phyloP scores from a whole-genome alignment of 1,284 basidiomycete species.

The Naganishia albida region DNA sequence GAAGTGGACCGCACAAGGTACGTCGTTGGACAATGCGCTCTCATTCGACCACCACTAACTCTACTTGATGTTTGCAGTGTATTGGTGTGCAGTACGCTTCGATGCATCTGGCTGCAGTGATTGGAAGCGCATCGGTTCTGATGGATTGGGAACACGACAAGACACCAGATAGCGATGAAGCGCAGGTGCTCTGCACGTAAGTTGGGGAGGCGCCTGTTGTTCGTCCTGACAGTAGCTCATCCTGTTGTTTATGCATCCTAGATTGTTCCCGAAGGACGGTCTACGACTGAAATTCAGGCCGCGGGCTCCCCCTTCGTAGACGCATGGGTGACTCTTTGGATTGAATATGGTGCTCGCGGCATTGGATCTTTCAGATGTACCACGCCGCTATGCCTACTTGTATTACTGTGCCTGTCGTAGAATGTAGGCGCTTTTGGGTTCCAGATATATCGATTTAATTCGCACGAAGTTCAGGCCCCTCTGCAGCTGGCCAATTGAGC shows the following conservation, averaged over 20 bases:
- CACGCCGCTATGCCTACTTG: no score
- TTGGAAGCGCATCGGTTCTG: conserved; percentile 78
- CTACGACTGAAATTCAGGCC: conserved; percentile 71
- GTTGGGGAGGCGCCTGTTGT: conserved; percentile 6
- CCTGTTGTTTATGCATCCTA: conserved; percentile 38
- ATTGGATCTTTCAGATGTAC: no score
- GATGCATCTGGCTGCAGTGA: conserved; percentile 84
- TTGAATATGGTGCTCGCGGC: no score
- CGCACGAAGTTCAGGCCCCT: no score
- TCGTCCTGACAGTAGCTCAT: conserved; percentile 38
- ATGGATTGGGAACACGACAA: conserved; percentile 87
- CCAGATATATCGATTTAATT: no score
- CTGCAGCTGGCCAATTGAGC: no score
- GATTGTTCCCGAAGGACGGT: conserved; percentile 89
- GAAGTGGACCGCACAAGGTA: conserved; percentile 80
- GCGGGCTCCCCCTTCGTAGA: conserved; percentile 34
- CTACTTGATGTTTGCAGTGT: conserved; percentile 57
- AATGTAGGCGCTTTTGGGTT: no score
- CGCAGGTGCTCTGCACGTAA: conserved; percentile 55
- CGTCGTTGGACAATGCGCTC: conserved; percentile 1
- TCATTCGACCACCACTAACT: not conserved
- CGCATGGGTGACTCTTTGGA: not conserved
- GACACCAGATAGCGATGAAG: conserved; percentile 76
- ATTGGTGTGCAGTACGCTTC: conserved; percentile 91
- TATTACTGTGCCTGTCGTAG: no score